Base-by-base conservation (phyloP, 495 filamentous ascomycete genomes). In the Tuber aestivum region DNA sequence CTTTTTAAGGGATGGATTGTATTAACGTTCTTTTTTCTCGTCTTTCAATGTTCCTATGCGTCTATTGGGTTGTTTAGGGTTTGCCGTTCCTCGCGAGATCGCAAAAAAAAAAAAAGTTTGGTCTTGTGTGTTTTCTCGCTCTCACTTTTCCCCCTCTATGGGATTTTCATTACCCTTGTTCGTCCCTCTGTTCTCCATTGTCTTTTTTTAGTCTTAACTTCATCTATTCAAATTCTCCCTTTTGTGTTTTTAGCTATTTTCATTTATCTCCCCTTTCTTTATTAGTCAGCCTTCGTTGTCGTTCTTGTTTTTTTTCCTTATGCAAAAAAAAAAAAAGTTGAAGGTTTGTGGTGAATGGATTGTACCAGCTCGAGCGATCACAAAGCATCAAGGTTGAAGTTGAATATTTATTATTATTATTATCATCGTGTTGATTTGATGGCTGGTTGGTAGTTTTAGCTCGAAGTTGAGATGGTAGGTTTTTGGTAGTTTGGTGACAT, bases 231-330 rank as follows among this genome's bases (percentile, higher is more conserved):
- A 35, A 72, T 79, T 79, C 72, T 79, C 68, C 70, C 76, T 79
- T 72, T 72, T 79, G 78, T 79, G 78, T 79, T 79, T 79, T 70
- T 79, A 79, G 76, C 78, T 79, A 75, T 75, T 74, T 76, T 61
- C 45, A 48, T 48, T 65, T n/a, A 32, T 65, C n/a, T 65, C 56
- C 16, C n/a, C 45, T 50, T 61, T 14, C n/a, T 32, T 32, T 32
- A 65, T 32, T 65, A 32, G 27, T 65, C n/a, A 65, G 16, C 9
- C 56, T 65, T 3, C 56, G 10, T 65, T 65, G 56, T 56, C 8
- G 9, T 65, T 65, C 5, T 32, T 9, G 23, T 65, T 65, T 32
- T 65, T 65, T 65, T n/a, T n/a, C n/a, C 27, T 32, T 27, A 4
- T 32, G 56, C 56, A 16, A 65, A 65, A 65, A 65, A 65, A 61